A percentile compares a stretch with the other conserved stretches of the same genome.
Conservation (phyloP, 1,284 basidiomycete genomes). For the Omphalotus olearius region DNA sequence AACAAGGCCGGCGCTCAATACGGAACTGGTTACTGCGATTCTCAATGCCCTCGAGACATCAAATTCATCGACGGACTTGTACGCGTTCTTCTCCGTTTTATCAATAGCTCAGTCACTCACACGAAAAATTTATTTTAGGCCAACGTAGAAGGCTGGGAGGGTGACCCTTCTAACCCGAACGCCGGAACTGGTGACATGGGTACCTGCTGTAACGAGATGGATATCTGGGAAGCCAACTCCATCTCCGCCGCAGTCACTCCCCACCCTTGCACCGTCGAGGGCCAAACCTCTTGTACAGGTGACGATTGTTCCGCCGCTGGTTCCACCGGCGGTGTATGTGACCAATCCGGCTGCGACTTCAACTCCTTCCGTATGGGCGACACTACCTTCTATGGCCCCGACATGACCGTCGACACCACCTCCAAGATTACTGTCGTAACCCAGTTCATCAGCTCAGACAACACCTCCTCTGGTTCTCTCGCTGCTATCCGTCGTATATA, state of each 20-base stretch:
- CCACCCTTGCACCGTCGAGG: constrained; percentile 32
- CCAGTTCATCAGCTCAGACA: constrained; percentile 47
- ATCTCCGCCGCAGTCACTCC: constrained; percentile 40
- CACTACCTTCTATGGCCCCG: constrained; percentile 18
- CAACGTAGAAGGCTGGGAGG: constrained; percentile 30
- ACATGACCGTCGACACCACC: constrained; percentile 38
- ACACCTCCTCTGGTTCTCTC: constrained; percentile 39
- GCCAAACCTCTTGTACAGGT: constrained; percentile 38
- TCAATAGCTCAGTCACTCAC: not conserved
- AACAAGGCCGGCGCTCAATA: constrained; percentile 15
- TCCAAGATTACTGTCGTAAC: constrained; percentile 50
- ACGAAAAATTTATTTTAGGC: constrained; percentile 22
- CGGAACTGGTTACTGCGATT: constrained; percentile 25
- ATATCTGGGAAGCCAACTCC: constrained; percentile 42
- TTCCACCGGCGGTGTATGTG: constrained; percentile 24
- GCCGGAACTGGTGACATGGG: constrained; percentile 26
- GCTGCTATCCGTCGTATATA: constrained; percentile 48
- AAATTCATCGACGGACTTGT: constrained; percentile 37
- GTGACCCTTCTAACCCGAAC: not conserved
- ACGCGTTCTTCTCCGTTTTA: constrained; percentile 22
- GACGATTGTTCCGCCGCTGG: constrained; percentile 30
- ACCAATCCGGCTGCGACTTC: constrained; percentile 42
- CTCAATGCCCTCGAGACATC: constrained; percentile 33
- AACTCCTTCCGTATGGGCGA: constrained; percentile 43
- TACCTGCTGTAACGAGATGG: constrained; percentile 44